Evolutionary conservation across 129 eudicot genomes (phyloP).

Genomic region (Centrapalus pauciflorus): DNA sequence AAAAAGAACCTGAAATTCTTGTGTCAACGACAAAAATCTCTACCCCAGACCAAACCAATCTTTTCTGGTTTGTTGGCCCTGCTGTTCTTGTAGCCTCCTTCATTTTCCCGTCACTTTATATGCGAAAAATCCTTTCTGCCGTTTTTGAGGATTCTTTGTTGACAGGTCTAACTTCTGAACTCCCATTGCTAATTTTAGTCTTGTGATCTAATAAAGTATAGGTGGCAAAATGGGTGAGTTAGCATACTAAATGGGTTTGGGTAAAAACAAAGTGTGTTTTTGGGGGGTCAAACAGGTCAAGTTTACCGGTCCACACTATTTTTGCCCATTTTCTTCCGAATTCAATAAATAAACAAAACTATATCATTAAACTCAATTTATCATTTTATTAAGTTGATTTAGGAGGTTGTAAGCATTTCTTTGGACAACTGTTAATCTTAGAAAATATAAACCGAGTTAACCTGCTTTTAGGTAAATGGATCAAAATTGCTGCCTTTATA

Average conservation of each 20-base stretch:
- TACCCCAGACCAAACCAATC: slow-evolving; percentile 32
- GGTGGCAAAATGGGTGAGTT: not conserved
- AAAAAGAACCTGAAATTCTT: slow-evolving; percentile 32
- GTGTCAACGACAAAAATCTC: slow-evolving; percentile 21
- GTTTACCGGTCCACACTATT: not conserved
- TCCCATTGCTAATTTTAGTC: not conserved
- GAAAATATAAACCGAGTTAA: not conserved
- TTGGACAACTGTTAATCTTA: not conserved
- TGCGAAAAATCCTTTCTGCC: slow-evolving; percentile 74
- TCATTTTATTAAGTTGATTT: not conserved
- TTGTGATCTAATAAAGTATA: not conserved
- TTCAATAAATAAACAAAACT: not conserved
- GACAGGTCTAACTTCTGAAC: slow-evolving; percentile 51
- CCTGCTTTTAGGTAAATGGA: not conserved
- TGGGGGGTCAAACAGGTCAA: not conserved
- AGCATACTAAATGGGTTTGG: not conserved
- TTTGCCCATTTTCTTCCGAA: not conserved
- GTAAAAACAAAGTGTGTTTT: not conserved
- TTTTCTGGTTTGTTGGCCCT: slow-evolving; percentile 87
- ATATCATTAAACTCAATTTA: not conserved
- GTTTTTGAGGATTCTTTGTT: slow-evolving; percentile 89
- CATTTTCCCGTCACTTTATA: slow-evolving; percentile 86
- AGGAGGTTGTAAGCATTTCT: not conserved
- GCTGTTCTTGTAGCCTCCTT: slow-evolving; percentile 89
- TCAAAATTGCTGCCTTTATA: no score